Evolutionary conservation across 371 early-diverging fungal genomes (phyloP), one percentile per base, ranked within the genome.

Genomic region (Apophysomyces variabilis): DNA sequence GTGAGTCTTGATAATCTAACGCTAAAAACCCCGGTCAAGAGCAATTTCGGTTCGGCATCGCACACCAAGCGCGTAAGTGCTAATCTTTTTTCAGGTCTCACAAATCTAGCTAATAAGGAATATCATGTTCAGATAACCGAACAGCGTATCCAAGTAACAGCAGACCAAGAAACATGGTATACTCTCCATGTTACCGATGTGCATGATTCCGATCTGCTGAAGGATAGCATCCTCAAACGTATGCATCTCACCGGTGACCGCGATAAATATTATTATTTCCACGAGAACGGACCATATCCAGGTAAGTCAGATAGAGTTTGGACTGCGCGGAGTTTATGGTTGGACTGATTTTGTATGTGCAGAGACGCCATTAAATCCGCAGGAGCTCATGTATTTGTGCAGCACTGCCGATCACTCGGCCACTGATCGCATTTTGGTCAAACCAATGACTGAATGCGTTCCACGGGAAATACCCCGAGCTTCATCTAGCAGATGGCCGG

Each of bases 101-200:
- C 32, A 26, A 26, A 26, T 26, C 32, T 26, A 26, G 32, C 32
- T 26, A 26, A 26, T 26, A 26, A 26, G 32, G 32, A 26, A 26
- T 26, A 26, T 26, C 32, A 26, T 26, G 32, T 26, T 57, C 60
- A 63, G 65, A 59, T 44, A 32, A 61, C 45, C 54, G 80, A 79
- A 50, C 77, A 73, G 58, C 67, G 81, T 9, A 85, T 87, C 38
- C 87, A 87, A 54, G 82, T 87, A 11, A 87, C 87, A 8, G 63
- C 73, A 26, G 87, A 87, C 66, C 78, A 77, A 36, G 87, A 87
- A 39, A 84, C 80, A 9, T 87, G 85, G 78, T 84, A 84, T 46
- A 82, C 83, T 56, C 72, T 87, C 18, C 82, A 79, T 39, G 80
- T 85, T 7, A 75, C 81, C 1, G 78, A 83, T n/a, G 72, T 87